Evolutionary conservation across 2,329 filamentous ascomycete genomes (phyloP).

Genomic region (Fusarium sp.): DNA sequence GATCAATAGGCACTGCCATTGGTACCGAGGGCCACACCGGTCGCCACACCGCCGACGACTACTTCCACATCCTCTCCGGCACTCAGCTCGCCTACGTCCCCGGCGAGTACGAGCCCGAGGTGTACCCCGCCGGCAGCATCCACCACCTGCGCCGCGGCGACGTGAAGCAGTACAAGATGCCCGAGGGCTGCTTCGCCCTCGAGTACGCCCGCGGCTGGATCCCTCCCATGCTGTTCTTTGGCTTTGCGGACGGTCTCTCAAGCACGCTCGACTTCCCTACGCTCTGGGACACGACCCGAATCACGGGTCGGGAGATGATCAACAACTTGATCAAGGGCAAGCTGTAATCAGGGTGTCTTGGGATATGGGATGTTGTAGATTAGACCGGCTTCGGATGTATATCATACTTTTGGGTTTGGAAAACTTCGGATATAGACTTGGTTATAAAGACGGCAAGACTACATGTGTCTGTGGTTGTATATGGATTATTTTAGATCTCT

Average conservation of each 20-base stretch:
- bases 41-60: constrained; percentile 92
- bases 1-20: constrained; percentile 71
- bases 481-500: constrained; percentile 13
- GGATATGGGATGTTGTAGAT: not conserved
- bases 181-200: constrained; percentile 80
- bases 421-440: constrained; percentile 3
- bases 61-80: constrained; percentile 90
- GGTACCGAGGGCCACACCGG: constrained; percentile 91
- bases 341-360: constrained; percentile 62
- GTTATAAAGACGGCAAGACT: not conserved
- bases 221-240: constrained; percentile 91
- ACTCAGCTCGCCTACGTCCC: constrained; percentile 81
- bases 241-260: constrained; percentile 82
- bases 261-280: constrained; percentile 90
- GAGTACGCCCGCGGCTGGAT: constrained; percentile 92
- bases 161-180: constrained; percentile 88
- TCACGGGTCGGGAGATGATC: constrained; percentile 84
- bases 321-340: constrained; percentile 78
- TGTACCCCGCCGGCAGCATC: constrained; percentile 76
- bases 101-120: constrained; percentile 74
- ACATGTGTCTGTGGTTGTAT: not conserved
- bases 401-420: constrained; percentile 3
- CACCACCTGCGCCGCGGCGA: constrained; percentile 79
- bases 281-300: constrained; percentile 79
- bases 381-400: not conserved